Evolutionary conservation across 495 filamentous ascomycete genomes (phyloP).

Genomic region (Opeltia flavorubescens): DNA sequence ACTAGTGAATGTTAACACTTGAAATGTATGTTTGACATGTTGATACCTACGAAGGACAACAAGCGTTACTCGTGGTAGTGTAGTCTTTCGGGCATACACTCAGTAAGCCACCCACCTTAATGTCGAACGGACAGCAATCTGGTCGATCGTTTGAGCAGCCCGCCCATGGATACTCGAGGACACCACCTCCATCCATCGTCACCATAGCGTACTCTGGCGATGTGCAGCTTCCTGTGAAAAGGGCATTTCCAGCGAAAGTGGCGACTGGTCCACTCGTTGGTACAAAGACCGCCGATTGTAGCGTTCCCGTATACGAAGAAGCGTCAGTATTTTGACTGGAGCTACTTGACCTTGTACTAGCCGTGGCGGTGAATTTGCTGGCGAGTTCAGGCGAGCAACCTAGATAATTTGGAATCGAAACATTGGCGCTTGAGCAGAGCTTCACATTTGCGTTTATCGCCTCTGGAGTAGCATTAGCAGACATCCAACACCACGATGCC

Average conservation of each 20-base stretch:
- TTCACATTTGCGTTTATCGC: conserved; percentile 10
- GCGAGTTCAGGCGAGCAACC: conserved; percentile 6
- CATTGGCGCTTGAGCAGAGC: conserved; percentile 14
- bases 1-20: conserved; percentile 2
- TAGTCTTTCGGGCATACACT: conserved; percentile 18
- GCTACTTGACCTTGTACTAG: neutral
- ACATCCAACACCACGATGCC: neutral
- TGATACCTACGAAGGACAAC: conserved; percentile 18
- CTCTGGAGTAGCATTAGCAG: conserved; percentile 7
- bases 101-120: conserved; percentile 8
- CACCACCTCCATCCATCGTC: conserved; percentile 7
- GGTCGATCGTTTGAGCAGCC: conserved; percentile 13
- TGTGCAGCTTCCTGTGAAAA: conserved; percentile 17
- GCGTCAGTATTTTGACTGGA: neutral
- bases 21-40: neutral
- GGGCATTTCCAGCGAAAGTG: conserved; percentile 10
- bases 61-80: conserved; percentile 12
- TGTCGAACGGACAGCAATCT: conserved; percentile 16
- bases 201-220: conserved; percentile 9
- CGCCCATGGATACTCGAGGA: conserved; percentile 16
- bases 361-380: conserved; percentile 5
- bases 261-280: conserved; percentile 11
- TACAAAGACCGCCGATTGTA: conserved; percentile 7
- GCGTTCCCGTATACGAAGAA: neutral
- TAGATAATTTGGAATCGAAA: conserved; percentile 12